Percentiles rank a stretch among this genome's conserved stretches.
phyloP scores from a whole-genome alignment of 169 alveolate species.

The Neospora caninum region DNA sequence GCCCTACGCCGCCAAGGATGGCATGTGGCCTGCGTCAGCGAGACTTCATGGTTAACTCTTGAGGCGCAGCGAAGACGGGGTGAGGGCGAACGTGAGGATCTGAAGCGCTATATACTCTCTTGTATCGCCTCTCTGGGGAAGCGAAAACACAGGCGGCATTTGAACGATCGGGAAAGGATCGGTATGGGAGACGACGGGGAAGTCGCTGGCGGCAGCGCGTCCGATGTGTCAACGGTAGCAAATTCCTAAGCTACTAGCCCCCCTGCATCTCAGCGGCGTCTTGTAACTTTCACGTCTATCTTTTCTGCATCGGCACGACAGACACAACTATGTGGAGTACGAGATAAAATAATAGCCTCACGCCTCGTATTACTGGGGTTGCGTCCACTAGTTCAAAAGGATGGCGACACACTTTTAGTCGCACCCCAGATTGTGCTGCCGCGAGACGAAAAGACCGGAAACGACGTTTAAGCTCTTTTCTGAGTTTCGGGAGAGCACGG shows the following conservation, averaged over 20 bases:
- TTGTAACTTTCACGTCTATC: neutral
- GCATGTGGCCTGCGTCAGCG: conserved; percentile 4
- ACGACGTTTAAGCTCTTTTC: too few species aligned
- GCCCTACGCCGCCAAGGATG: conserved; percentile 27
- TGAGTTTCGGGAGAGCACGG: too few species aligned
- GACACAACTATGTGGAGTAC: too few species aligned
- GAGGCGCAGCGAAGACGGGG: neutral
- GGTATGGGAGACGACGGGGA: neutral
- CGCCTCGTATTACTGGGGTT: too few species aligned
- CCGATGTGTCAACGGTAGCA: neutral
- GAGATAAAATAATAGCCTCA: too few species aligned
- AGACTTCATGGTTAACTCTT: neutral
- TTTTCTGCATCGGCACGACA: too few species aligned
- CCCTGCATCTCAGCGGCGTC: neutral
- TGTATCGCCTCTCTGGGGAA: conserved; percentile 13
- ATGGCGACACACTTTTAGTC: too few species aligned
- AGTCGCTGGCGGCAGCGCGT: neutral
- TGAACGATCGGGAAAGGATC: neutral
- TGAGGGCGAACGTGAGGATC: neutral
- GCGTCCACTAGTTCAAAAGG: too few species aligned
- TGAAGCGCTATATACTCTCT: neutral
- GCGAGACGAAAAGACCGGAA: too few species aligned
- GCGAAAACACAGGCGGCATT: neutral
- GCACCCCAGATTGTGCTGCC: too few species aligned
- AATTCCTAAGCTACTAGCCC: too few species aligned